A percentile compares a stretch with the other conserved stretches of the same genome.
These are phyloP conservation scores for Tremella yokohamensis DNA, from an alignment of 768 basidiomycete species.

Conservation along the genomic window DNA sequence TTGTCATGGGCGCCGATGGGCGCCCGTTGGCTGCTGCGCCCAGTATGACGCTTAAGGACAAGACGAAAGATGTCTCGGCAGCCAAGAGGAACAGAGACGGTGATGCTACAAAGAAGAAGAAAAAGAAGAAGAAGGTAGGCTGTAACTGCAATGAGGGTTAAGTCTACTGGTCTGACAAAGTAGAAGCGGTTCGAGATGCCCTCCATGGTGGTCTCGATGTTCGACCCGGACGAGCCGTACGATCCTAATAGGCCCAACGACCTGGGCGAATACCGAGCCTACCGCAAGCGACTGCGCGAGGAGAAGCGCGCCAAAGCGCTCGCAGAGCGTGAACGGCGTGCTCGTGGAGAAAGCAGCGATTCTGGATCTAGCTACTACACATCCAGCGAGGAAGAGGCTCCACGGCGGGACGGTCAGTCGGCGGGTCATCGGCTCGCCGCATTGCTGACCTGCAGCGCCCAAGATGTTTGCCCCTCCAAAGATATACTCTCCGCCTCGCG, in stretches of 20 bases:
- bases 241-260: constrained; percentile 50
- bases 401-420: constrained; percentile 46
- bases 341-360: constrained; percentile 31
- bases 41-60: constrained; percentile 42
- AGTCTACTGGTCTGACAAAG: not conserved
- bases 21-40: constrained; percentile 44
- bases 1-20: constrained; percentile 38
- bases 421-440: not conserved
- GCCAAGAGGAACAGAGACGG: constrained; percentile 20
- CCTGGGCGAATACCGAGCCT: constrained; percentile 46
- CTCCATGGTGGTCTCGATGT: constrained; percentile 28
- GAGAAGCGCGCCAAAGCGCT: constrained; percentile 30
- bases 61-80: constrained; percentile 6
- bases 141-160: not conserved
- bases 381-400: constrained; percentile 47
- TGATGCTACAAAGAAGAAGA: constrained; percentile 27
- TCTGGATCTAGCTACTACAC: constrained; percentile 41
- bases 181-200: constrained; percentile 25
- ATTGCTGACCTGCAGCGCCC: constrained; percentile 14
- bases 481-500: constrained; percentile 30
- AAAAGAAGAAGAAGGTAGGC: constrained; percentile 46
- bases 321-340: constrained; percentile 34
- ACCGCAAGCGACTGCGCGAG: constrained; percentile 40
- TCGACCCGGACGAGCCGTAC: constrained; percentile 49
- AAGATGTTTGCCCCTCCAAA: constrained; percentile 40